These are phyloP conservation scores for Camellia lanceoleosa DNA, from an alignment of 148 eudicot genomes.

Conservation along the genomic window DNA sequence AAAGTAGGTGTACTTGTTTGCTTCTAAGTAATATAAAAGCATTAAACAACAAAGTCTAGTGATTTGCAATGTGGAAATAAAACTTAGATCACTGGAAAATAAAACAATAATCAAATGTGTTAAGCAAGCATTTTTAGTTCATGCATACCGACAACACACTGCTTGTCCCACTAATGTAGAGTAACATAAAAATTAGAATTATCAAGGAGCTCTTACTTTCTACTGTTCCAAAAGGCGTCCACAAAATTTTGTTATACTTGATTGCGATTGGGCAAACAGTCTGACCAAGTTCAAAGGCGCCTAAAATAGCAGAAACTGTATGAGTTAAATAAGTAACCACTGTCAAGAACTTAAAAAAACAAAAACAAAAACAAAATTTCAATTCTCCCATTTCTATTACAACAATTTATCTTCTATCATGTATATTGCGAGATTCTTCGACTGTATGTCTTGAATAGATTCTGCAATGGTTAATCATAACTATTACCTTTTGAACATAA, in stretches of 20 bases:
- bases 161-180: background rate
- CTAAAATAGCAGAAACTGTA: slow-evolving; percentile 32
- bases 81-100: background rate
- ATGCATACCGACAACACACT: background rate
- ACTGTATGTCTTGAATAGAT: background rate
- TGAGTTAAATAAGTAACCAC: slow-evolving; percentile 8
- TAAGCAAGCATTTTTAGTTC: background rate
- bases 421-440: background rate
- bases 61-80: background rate
- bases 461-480: background rate
- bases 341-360: slow-evolving; percentile 4
- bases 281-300: slow-evolving; percentile 95
- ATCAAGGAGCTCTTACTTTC: slow-evolving; percentile 60
- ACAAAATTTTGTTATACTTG: slow-evolving; percentile 98
- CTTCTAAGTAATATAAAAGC: background rate
- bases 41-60: background rate
- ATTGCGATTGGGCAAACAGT: slow-evolving; percentile 95
- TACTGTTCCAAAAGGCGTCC: slow-evolving; percentile 98
- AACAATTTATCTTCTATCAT: background rate
- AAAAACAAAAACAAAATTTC: background rate
- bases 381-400: slow-evolving; percentile 3
- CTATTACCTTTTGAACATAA: slow-evolving; percentile 89
- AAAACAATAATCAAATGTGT: background rate
- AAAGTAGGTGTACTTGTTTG: background rate
- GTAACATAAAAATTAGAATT: slow-evolving; percentile 6